Evolutionary conservation across 2,329 filamentous ascomycete genomes (phyloP), one percentile per base, ranked within the genome.

Genomic region (Sclerotinia spermophila): DNA sequence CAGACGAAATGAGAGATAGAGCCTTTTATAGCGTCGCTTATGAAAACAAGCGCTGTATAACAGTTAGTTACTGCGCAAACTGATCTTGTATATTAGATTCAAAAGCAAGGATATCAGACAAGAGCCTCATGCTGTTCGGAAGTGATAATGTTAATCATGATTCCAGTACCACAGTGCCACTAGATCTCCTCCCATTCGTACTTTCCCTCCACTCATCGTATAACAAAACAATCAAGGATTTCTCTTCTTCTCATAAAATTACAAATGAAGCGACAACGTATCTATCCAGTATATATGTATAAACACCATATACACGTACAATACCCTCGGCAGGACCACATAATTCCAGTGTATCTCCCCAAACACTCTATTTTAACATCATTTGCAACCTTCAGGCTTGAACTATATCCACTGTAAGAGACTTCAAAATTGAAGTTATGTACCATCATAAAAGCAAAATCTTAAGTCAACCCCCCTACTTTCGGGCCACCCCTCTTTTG

Each of bases 191-290:
- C 11, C 27, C 48, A 27, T 3, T 27, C 3, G 0, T 27, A 7
- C 5, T 27, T 5, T 0, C 17, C 2, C 13, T 51, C 7, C 48
- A 27, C 7, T 13, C 4, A 10, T 11, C n/a, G 19, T 5, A 27
- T 27, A 13, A 11, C 27, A 51, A 51, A 2, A 51, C 7, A n/a
- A n/a, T n/a, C n/a, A n/a, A n/a, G n/a, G n/a, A n/a, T n/a, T n/a
- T n/a, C n/a, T n/a, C n/a, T n/a, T n/a, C n/a, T n/a, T n/a, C n/a
- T n/a, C n/a, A n/a, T n/a, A n/a, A n/a, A n/a, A n/a, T n/a, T n/a
- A n/a, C n/a, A n/a, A n/a, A n/a, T n/a, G n/a, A n/a, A n/a, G n/a
- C n/a, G n/a, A n/a, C n/a, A n/a, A n/a, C n/a, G n/a, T n/a, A n/a
- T n/a, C n/a, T n/a, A 42, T 15, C 11, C 40, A 42, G 6, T 42